Conservation (phyloP, 2,329 filamentous ascomycete genomes). For the Moelleriella libera region DNA sequence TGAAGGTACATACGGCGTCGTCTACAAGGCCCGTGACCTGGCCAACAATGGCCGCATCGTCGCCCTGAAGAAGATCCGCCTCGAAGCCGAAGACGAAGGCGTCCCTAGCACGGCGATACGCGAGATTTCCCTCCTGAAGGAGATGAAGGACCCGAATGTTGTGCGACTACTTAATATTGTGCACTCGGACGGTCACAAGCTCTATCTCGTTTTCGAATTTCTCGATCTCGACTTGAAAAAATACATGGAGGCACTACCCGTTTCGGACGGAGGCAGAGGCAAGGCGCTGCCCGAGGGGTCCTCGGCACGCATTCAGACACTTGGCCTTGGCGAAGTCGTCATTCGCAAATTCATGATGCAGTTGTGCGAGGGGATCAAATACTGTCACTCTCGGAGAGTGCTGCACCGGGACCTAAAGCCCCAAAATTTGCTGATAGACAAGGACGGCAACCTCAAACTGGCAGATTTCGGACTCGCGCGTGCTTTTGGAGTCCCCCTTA, state of each 20-base stretch:
- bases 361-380: slow-evolving; percentile 68
- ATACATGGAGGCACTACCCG: slow-evolving; percentile 85
- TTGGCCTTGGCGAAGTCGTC: slow-evolving; percentile 66
- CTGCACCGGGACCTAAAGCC: slow-evolving; percentile 83
- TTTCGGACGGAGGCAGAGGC: slow-evolving; percentile 71
- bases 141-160: slow-evolving; percentile 87
- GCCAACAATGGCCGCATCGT: slow-evolving; percentile 72
- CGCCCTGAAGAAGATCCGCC: slow-evolving; percentile 86
- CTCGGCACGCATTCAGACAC: slow-evolving; percentile 43
- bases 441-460: slow-evolving; percentile 77
- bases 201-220: slow-evolving; percentile 87
- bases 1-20: slow-evolving; percentile 85
- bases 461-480: slow-evolving; percentile 82
- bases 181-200: slow-evolving; percentile 85
- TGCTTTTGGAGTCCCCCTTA: slow-evolving; percentile 79
- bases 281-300: slow-evolving; percentile 73
- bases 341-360: slow-evolving; percentile 91
- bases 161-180: slow-evolving; percentile 83
- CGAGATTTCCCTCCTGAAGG: slow-evolving; percentile 86
- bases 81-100: slow-evolving; percentile 89
- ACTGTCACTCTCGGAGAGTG: slow-evolving; percentile 80
- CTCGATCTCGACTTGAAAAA: slow-evolving; percentile 88
- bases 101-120: slow-evolving; percentile 87
- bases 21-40: slow-evolving; percentile 87
- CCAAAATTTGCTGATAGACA: slow-evolving; percentile 77